Conservation (phyloP, 352 stramenopile species). For the Aphanomyces stellatus region DNA sequence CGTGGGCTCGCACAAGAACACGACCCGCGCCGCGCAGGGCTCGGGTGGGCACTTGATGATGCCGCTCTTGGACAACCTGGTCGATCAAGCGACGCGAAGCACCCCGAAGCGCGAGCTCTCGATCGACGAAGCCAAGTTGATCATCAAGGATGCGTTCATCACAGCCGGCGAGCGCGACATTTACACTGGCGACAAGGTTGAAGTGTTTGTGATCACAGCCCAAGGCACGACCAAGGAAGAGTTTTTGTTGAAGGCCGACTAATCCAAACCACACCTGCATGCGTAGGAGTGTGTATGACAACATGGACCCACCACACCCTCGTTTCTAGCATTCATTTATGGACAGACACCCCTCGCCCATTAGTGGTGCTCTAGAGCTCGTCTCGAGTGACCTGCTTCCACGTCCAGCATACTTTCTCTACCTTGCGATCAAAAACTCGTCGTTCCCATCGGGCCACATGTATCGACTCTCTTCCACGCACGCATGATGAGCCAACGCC, state of each 20-base stretch:
- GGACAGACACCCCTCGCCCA: no score
- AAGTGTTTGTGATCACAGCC: conserved; percentile 96
- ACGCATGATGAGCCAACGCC: no score
- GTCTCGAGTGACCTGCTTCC: no score
- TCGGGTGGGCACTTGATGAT: conserved; percentile 96
- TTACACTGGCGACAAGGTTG: conserved; percentile 97
- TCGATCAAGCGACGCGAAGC: conserved; percentile 84
- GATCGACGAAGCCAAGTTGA: conserved; percentile 92
- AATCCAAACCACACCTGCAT: no score
- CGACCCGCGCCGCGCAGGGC: conserved; percentile 73
- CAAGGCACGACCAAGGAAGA: conserved; percentile 85
- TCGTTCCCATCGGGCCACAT: no score
- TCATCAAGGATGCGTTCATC: conserved; percentile 99
- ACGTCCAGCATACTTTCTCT: no score
- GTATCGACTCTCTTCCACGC: no score
- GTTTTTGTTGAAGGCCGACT: conserved; percentile 96
- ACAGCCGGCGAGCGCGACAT: conserved; percentile 98
- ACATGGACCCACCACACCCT: no score
- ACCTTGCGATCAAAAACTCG: no score
- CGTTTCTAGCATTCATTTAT: no score
- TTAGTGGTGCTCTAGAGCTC: no score
- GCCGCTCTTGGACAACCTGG: conserved; percentile 97
- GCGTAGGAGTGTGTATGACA: no score
- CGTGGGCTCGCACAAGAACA: conserved; percentile 86
- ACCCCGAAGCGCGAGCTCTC: conserved; percentile 89